Evolutionary conservation across 306 rosid genomes (phyloP).

Genomic region (Pyrus communis): DNA sequence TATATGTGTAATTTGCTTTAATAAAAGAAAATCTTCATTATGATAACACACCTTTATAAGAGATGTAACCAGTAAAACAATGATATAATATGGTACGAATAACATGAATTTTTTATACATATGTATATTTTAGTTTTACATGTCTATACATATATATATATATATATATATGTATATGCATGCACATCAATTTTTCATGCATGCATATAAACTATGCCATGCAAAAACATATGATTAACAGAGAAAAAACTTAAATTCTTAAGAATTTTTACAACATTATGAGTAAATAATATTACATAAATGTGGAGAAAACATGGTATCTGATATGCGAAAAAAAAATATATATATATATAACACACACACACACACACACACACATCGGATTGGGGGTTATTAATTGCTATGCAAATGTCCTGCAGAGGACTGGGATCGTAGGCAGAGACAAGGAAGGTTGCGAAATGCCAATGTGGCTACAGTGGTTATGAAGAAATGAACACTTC

Average conservation of each 20-base stretch:
- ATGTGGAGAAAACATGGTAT: background rate
- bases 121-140: no score
- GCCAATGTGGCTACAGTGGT: background rate
- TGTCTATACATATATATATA: no score
- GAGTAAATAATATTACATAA: background rate
- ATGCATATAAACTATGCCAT: no score
- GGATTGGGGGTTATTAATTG: background rate
- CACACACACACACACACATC: background rate
- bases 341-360: background rate
- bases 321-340: background rate
- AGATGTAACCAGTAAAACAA: no score
- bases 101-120: no score
- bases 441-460: background rate
- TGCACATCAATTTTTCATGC: no score
- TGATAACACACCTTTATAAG: no score
- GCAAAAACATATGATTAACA: no score
- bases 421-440: conserved; percentile 5
- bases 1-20: no score
- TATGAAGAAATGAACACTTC: background rate
- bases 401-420: conserved; percentile 1
- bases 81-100: no score
- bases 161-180: no score
- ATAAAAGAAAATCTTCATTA: no score
- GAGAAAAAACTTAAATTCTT: background rate
- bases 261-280: background rate